Evolutionary conservation across 2,329 filamentous ascomycete species (phyloP).

Genomic region (Monilinia polystroma): DNA sequence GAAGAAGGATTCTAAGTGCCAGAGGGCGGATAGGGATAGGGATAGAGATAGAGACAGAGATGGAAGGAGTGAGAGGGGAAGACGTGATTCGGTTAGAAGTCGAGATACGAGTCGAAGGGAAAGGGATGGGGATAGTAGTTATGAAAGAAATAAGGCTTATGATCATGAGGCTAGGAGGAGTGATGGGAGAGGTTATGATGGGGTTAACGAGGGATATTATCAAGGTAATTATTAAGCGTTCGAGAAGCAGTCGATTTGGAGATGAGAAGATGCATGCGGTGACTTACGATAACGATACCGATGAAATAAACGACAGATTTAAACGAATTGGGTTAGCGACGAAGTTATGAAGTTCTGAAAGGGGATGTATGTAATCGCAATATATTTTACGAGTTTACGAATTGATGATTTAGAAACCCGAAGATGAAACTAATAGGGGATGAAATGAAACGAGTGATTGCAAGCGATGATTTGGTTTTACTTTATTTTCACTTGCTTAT

Average conservation of each 20-base stretch:
- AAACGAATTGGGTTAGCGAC: too few species aligned
- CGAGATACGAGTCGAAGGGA: background rate
- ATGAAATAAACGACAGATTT: background rate
- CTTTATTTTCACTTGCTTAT: too few species aligned
- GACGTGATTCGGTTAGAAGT: background rate
- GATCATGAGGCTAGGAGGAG: background rate
- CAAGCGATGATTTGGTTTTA: too few species aligned
- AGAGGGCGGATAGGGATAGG: conserved; percentile 5
- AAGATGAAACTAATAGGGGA: too few species aligned
- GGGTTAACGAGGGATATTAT: background rate
- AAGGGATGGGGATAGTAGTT: background rate
- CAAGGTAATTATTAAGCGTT: background rate
- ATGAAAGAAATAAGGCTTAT: background rate
- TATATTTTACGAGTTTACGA: background rate
- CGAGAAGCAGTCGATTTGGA: background rate
- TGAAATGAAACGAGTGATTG: too few species aligned
- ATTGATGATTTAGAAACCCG: too few species aligned
- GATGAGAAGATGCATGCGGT: background rate
- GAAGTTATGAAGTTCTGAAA: too few species aligned
- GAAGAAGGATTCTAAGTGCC: background rate
- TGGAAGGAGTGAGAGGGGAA: background rate
- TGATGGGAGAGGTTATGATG: background rate
- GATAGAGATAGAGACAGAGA: conserved; percentile 3
- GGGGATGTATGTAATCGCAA: too few species aligned
- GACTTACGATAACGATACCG: background rate